Evolutionary conservation across 768 basidiomycete genomes (phyloP).

Genomic region (Termitomyces sp.): DNA sequence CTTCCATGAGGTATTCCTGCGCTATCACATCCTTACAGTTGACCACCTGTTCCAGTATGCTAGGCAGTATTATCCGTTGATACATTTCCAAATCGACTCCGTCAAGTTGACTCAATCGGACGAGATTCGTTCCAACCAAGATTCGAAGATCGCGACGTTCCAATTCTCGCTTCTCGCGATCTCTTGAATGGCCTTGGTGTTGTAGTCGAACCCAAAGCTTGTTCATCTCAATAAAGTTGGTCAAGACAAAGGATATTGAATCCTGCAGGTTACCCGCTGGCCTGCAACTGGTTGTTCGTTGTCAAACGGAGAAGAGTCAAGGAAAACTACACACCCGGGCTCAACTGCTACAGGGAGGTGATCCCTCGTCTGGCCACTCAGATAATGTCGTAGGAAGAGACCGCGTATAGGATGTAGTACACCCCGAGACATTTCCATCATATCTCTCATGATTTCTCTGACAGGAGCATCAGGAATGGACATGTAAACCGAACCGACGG

Average conservation of each 20-base stretch:
- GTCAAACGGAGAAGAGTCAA: not conserved
- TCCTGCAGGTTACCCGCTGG: slow-evolving; percentile 89
- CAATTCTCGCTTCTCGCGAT: slow-evolving; percentile 95
- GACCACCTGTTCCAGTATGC: slow-evolving; percentile 94
- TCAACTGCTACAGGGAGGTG: slow-evolving; percentile 87
- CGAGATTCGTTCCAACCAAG: slow-evolving; percentile 95
- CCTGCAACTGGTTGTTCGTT: slow-evolving; percentile 31
- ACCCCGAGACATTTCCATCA: slow-evolving; percentile 99
- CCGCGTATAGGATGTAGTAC: slow-evolving; percentile 97
- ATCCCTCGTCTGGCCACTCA: slow-evolving; percentile 95
- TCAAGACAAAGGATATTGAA: slow-evolving; percentile 92
- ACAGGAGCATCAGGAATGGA: slow-evolving; percentile 87
- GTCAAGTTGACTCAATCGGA: slow-evolving; percentile 90
- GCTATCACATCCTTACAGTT: slow-evolving; percentile 98
- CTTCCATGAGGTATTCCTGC: slow-evolving; percentile 99
- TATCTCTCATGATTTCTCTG: slow-evolving; percentile 99
- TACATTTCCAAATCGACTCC: slow-evolving; percentile 96
- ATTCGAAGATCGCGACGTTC: slow-evolving; percentile 94
- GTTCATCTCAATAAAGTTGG: slow-evolving; percentile 99
- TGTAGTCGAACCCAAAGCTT: slow-evolving; percentile 99
- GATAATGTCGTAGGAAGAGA: slow-evolving; percentile 91
- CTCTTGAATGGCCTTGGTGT: slow-evolving; percentile 95
- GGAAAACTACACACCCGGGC: slow-evolving; percentile 52
- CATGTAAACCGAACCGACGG: too few species aligned
- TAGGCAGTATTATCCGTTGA: slow-evolving; percentile 78